phyloP scores from a whole-genome alignment of 2,329 filamentous ascomycete species.

The Colletotrichum sp. region DNA sequence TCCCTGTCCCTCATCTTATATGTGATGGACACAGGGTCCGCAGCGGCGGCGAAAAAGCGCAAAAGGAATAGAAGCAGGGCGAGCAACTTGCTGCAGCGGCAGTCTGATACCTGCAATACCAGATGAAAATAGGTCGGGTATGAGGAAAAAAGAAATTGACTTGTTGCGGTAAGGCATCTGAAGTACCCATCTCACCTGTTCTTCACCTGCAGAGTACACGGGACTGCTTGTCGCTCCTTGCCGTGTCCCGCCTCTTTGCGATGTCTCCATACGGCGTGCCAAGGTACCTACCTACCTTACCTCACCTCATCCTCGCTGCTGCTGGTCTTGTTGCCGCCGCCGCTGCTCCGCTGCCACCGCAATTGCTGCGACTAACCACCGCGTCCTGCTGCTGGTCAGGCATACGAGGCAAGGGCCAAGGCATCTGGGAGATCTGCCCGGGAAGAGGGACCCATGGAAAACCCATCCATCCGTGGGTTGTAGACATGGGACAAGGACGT shows the following conservation, averaged over 20 bases:
- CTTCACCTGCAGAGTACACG: not conserved
- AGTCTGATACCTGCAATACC: conserved; percentile 1
- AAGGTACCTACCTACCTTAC: not conserved
- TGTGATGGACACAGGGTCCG: conserved; percentile 2
- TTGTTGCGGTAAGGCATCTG: not conserved
- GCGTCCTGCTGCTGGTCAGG: not conserved
- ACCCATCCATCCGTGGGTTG: not conserved
- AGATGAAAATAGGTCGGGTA: not conserved
- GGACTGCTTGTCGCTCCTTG: not conserved
- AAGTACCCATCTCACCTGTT: not conserved
- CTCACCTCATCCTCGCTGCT: not conserved
- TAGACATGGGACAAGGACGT: not conserved
- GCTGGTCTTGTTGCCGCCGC: not conserved
- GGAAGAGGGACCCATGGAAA: conserved; percentile 12
- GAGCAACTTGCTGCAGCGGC: not conserved
- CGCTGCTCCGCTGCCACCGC: not conserved
- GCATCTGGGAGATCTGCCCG: conserved; percentile 23
- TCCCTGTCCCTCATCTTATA: conserved; percentile 4
- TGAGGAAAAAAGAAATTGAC: not conserved
- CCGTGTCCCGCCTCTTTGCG: not conserved
- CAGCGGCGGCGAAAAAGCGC: not conserved
- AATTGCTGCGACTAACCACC: not conserved
- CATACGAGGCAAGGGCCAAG: conserved; percentile 17
- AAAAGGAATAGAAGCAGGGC: not conserved
- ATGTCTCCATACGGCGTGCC: not conserved